Conservation (phyloP, 1,284 basidiomycete species). For the Rhodofomes roseus region DNA sequence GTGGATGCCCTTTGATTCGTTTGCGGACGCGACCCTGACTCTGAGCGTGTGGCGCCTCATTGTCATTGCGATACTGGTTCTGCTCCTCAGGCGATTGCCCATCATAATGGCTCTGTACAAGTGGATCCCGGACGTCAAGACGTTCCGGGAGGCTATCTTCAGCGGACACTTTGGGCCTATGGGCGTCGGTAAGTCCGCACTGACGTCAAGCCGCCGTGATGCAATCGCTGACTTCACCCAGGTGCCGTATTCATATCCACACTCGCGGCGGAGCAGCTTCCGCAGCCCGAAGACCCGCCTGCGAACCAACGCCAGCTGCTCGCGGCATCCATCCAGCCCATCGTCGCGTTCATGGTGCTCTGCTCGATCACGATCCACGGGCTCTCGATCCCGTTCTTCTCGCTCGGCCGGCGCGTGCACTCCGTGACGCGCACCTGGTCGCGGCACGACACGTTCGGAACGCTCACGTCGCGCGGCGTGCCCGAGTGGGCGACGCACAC, state of each 20-base stretch:
- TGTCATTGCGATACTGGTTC: constrained; percentile 74
- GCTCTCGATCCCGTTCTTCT: constrained; percentile 90
- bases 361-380: constrained; percentile 86
- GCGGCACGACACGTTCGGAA: constrained; percentile 53
- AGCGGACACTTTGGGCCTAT: constrained; percentile 94
- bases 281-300: constrained; percentile 50
- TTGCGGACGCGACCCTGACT: constrained; percentile 60
- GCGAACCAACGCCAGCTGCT: constrained; percentile 64
- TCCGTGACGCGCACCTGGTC: constrained; percentile 87
- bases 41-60: constrained; percentile 82
- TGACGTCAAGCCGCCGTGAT: neutral
- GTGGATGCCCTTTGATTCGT: constrained; percentile 88
- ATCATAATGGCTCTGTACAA: constrained; percentile 78
- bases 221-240: constrained; percentile 23
- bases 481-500: constrained; percentile 79
- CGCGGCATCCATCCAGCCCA: constrained; percentile 78
- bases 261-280: constrained; percentile 71
- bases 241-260: constrained; percentile 91
- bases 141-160: constrained; percentile 82
- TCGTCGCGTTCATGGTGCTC: constrained; percentile 90
- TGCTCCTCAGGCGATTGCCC: constrained; percentile 82
- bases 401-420: constrained; percentile 85
- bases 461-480: constrained; percentile 30
- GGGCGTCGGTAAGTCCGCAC: constrained; percentile 59
- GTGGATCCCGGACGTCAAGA: constrained; percentile 94